Evolutionary conservation across 306 rosid genomes (phyloP), one percentile per base, ranked within the genome.

Genomic region (Castanospermum australe): DNA sequence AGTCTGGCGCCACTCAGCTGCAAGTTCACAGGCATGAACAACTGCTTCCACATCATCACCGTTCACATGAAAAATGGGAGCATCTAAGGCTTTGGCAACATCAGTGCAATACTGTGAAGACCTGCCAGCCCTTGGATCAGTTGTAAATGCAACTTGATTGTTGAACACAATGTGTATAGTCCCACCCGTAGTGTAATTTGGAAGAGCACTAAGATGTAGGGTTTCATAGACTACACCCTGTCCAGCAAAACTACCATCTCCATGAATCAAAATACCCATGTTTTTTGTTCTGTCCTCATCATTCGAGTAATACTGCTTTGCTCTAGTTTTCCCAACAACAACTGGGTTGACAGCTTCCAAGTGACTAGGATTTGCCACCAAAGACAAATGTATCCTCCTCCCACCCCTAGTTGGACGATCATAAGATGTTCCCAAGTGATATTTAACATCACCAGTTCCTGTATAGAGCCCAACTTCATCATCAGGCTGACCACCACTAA

Each of bases 191-290:
- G 89, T 71, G 80, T 95, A 91, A 86, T 95, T 95, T 4, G 94
- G 98, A 82, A 95, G 97, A 82, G 97, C 98, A 76, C 99, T 95
- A 51, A 95, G 88, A 95, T 95, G 99, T 9, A 95, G 86, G 36
- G 94, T 91, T 84, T 95, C 99, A 22, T 93, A 95, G 78, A 92
- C 99, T 54, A 95, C 99, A 57, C 99, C 99, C 87, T 93, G 98
- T 47, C 99, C 99, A 4, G 99, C 96, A 88, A 93, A 95, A 78
- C 99, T 95, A 82, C 99, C 98, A 84, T 95, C 99, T 72, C 99
- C 99, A 44, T 95, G 98, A 73, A 95, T 86, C 87, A 95, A 81
- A 68, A 95, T 15, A 51, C 90, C 97, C 99, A 95, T 81, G 84
- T 95, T 87, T 82, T 93, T 95, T 6, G 82, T 91, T 83, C 97